phyloP scores from a whole-genome alignment of 345 rosid species.

The Hibiscus tridactylites region DNA sequence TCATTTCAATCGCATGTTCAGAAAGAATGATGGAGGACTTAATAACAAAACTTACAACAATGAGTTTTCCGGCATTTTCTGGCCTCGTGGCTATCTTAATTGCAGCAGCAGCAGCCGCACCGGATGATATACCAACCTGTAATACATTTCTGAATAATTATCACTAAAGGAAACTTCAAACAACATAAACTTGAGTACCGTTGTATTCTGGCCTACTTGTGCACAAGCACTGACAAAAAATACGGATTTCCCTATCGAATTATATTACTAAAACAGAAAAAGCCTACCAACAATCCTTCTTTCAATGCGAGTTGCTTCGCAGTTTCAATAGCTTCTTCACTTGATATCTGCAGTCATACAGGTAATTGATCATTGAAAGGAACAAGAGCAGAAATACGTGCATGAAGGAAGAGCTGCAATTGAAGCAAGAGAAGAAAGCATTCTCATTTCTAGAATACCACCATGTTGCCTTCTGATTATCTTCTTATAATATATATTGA shows the following conservation, averaged over 20 bases:
- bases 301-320: constrained; percentile 48
- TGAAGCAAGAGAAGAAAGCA: not conserved
- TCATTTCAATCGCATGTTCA: not conserved
- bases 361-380: not conserved
- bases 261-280: not conserved
- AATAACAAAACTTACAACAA: constrained; percentile 39
- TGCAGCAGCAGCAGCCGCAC: constrained; percentile 55
- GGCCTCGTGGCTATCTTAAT: constrained; percentile 46
- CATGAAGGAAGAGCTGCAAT: not conserved
- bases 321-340: constrained; percentile 51
- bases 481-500: not conserved
- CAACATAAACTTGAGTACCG: not conserved
- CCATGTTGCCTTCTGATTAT: not conserved
- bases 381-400: too few species aligned
- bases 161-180: not conserved
- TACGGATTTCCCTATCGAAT: not conserved
- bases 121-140: constrained; percentile 74
- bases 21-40: not conserved
- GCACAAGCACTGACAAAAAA: not conserved
- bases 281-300: constrained; percentile 48
- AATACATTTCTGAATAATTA: not conserved
- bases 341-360: constrained; percentile 32
- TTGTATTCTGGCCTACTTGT: not conserved
- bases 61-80: constrained; percentile 62
- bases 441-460: not conserved